Base-by-base conservation (phyloP, 495 filamentous ascomycete genomes). In the Podospora comata region DNA sequence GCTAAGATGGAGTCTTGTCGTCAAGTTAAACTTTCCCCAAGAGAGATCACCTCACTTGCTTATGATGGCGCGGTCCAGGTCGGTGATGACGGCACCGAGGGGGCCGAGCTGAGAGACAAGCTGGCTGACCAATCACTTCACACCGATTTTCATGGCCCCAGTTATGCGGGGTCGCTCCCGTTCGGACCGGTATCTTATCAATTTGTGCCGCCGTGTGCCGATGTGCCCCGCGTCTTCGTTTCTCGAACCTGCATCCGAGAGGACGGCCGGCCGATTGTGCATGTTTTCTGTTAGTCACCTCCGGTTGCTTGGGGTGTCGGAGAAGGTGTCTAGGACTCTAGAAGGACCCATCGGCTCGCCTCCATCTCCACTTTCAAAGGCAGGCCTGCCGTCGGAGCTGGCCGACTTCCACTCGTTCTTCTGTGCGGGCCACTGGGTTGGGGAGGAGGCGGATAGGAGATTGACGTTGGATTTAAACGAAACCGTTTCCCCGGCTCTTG, bases 81-180 rank as follows among this genome's bases (percentile, higher is more conserved):
- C 54, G 19, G 62, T 66, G 65, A 75, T 75, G 73, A 75, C 73
- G 71, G 69, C 67, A 75, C 63, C 61, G 18, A 62, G 59, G 2
- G 32, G 7, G 4, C 26, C 27, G 20, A 54, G 18, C 18, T 65
- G 23, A 23, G 16, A 26, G 11, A 16, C 39, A 18, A 32, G 7
- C 5, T 32, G 23, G 5, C 39, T 59, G 20, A 44, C 60, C 48
- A 70, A 67, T 70, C 15, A 28, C n/a, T 39, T 44, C 61, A 63
- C 30, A 4, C 19, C 61, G 61, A 63, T 63, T 63, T 48, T 27
- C 32, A 63, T n/a, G n/a, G 28, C 61, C 61, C 32, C 30, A 19
- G 19, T 63, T 48, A 39, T 39, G 61, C 61, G 61, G 61, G 61
- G 30, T 26, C n/a, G 18, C 30, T 32, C 55, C 55, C 55, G 55